Conservation (phyloP, 257 asterid species). For the Solanum commersonii region DNA sequence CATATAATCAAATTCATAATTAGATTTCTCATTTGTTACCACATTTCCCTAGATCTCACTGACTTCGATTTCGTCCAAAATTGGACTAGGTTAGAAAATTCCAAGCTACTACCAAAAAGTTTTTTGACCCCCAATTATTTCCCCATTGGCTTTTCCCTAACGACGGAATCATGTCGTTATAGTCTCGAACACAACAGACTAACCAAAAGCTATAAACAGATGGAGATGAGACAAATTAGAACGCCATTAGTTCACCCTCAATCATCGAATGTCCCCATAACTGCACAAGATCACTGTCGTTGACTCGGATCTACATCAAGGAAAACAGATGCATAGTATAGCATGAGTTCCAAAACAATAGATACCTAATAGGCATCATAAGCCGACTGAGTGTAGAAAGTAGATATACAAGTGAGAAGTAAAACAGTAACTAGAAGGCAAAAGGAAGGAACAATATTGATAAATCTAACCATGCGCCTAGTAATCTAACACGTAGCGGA, state of each 20-base stretch:
- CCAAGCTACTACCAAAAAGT: no score
- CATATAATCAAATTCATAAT: no score
- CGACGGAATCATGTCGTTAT: no score
- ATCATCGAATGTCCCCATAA: background rate
- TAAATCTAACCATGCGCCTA: background rate
- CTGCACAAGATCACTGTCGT: background rate
- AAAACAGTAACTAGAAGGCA: background rate
- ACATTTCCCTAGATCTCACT: no score
- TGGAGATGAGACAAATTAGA: no score
- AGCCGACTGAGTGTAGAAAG: background rate
- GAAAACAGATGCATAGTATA: background rate
- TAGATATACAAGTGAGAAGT: background rate
- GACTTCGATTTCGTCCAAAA: no score
- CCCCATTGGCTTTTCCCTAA: no score
- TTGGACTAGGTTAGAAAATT: no score
- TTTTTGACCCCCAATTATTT: no score
- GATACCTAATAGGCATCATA: background rate
- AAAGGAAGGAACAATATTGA: background rate
- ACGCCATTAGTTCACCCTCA: background rate
- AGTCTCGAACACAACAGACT: no score
- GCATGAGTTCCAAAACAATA: background rate
- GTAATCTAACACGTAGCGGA: background rate
- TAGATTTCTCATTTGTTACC: no score
- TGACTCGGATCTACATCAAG: background rate
- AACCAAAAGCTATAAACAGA: no score